Base-by-base conservation (phyloP, 768 basidiomycete species). In the Clavulina sp. region DNA sequence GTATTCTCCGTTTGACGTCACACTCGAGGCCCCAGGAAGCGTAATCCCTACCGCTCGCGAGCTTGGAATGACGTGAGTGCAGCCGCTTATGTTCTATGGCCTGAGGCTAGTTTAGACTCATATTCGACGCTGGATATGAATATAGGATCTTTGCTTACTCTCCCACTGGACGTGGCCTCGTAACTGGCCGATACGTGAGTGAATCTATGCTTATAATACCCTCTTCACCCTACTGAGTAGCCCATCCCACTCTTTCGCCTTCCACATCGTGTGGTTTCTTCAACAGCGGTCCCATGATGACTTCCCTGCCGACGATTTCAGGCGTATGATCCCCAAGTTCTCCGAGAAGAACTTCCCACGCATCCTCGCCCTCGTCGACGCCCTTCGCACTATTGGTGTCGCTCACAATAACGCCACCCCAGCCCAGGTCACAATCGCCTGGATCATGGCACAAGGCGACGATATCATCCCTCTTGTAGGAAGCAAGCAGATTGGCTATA, bases 131-230 rank as follows among this genome's bases (percentile, higher is more conserved):
- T 38, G 9, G 9, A 9, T 38, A 9, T 38, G 9, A 9, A 46
- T 16, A 9, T 1, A 46, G 43, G 41, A 65, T 74, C 21, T 62
- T 78, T 5, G 71, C 72, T 1, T 77, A 75, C 52, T 68, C 70
- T 1, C 76, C 75, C 1, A 64, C 77, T 26, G 74, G 74, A 18
- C 64, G 73, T 30, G 75, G 74, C 2, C 52, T 76, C n/a, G 56
- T 75, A 48, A 75, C 71, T 0, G 73, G 75, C 1, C 59, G 62
- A 52, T 68, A 65, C 49, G 70, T 70, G 50, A 54, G 66, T 9
- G 34, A 38, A n/a, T n/a, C n/a, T n/a, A n/a, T n/a, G n/a, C n/a
- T n/a, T n/a, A n/a, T n/a, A n/a, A n/a, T n/a, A n/a, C n/a, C n/a
- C n/a, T n/a, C n/a, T n/a, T n/a, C n/a, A n/a, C n/a, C n/a, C n/a